Evolutionary conservation across 352 stramenopile genomes (phyloP).

Genomic region (Blastocystis hominis): DNA sequence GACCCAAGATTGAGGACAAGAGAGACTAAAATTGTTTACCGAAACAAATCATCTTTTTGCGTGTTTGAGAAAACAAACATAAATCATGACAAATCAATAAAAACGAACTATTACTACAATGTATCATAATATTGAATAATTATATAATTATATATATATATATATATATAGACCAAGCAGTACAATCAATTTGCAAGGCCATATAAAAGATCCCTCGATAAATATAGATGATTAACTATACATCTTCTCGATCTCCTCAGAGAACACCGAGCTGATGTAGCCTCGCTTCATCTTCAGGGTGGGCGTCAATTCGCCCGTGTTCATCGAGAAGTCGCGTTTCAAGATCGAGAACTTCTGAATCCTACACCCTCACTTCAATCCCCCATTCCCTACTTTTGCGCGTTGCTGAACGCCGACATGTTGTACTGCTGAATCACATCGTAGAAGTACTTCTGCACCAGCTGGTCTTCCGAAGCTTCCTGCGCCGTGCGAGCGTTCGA

Average conservation of each 20-base stretch:
- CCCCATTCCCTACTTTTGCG: slow-evolving; percentile 24
- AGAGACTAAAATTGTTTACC: slow-evolving; percentile 24
- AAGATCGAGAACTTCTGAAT: slow-evolving; percentile 77
- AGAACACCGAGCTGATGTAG: slow-evolving; percentile 80
- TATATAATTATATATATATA: too few relatives aligned
- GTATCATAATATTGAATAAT: too few relatives aligned
- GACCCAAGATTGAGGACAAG: slow-evolving; percentile 53
- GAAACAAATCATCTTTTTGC: slow-evolving; percentile 45
- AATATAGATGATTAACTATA: slow-evolving; percentile 65
- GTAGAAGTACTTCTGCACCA: slow-evolving; percentile 16
- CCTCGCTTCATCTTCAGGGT: slow-evolving; percentile 89
- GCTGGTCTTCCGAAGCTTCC: not conserved
- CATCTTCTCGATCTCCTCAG: slow-evolving; percentile 73
- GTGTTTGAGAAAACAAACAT: not conserved
- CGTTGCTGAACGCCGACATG: slow-evolving; percentile 3
- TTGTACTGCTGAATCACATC: slow-evolving; percentile 54
- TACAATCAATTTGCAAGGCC: not conserved
- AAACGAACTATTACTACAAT: too few relatives aligned
- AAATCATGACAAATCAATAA: not conserved
- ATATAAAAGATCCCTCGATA: not conserved
- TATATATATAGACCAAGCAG: too few relatives aligned
- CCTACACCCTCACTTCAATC: slow-evolving; percentile 59
- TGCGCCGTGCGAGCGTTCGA: not conserved
- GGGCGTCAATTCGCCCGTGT: slow-evolving; percentile 79
- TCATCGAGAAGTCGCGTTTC: slow-evolving; percentile 77